Base-by-base conservation (phyloP, 345 rosid species). In the Trapa incisa region DNA sequence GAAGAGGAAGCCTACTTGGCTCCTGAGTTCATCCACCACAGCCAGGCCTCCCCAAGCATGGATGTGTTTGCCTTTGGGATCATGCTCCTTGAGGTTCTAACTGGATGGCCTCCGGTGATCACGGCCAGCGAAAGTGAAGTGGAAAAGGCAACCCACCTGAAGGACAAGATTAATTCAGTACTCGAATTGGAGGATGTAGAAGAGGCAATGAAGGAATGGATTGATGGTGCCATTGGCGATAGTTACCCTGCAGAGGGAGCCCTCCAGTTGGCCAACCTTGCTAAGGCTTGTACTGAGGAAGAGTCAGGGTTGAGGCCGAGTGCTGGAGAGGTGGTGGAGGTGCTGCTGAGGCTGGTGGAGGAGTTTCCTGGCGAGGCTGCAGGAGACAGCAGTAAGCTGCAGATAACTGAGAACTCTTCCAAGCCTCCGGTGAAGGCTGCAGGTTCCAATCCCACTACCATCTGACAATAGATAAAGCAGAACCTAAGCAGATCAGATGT, bases 21-120 rank as follows among this genome's bases (percentile, higher is more conserved):
- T 54, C 92, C 92, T 2, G 96, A 86, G 70, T 85, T 77, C 57
- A 64, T 83, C 52, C 75, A 77, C 60, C 81, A 83, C 68, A 88
- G 79, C 16, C 63, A 77, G 6, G 63, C 79, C 36, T 81, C 92
- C 65, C 80, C 85, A 13, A 74, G 84, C 57, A 75, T 83, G 0
- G 98, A 92, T 72, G 72, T 88, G 64, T 92, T 79, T 48, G 87
- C 93, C 1, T 89, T 74, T 33, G 98, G 98, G 64, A 76, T 89
- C 9, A 80, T 92, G 17, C 38, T 88, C 67, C 77, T 89, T 37
- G 97, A 92, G 84, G 86, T 83, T 47, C 39, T 89, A 60, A 80
- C 93, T 0, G 98, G 97, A n/a, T 72, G 83, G 73, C 79, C 82
- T 5, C 86, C 91, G 3, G 77, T 75, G 53, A 78, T 65, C 15